phyloP scores from a whole-genome alignment of 169 alveolate genomes.

The Plasmodium malariae region DNA sequence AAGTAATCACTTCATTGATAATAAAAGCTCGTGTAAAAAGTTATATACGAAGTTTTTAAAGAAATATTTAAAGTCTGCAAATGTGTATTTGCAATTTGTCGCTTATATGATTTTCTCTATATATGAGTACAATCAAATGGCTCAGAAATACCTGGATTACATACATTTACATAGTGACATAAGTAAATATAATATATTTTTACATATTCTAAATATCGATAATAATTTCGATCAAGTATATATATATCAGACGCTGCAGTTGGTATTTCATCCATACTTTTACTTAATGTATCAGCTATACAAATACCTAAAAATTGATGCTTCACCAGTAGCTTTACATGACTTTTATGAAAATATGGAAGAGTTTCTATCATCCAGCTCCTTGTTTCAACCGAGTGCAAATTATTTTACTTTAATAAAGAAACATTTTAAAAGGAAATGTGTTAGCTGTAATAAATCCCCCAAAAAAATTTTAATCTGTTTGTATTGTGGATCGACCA shows the following conservation, averaged over 20 bases:
- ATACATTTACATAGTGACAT: slow-evolving; percentile 60
- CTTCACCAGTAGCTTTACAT: slow-evolving; percentile 41
- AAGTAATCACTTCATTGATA: slow-evolving; percentile 22
- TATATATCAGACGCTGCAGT: slow-evolving; percentile 29
- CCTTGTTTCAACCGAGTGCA: slow-evolving; percentile 55
- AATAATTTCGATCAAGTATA: slow-evolving; percentile 31
- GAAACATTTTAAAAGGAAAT: slow-evolving; percentile 46
- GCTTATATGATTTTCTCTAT: slow-evolving; percentile 46
- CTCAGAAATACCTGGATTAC: slow-evolving; percentile 37
- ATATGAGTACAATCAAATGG: slow-evolving; percentile 47
- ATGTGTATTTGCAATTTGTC: slow-evolving; percentile 52
- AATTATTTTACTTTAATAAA: slow-evolving; percentile 63
- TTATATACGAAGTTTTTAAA: slow-evolving; percentile 37
- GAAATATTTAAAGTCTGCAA: slow-evolving; percentile 54
- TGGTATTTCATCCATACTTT: slow-evolving; percentile 59
- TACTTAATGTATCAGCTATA: slow-evolving; percentile 53
- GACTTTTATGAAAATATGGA: slow-evolving; percentile 56
- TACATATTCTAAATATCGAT: slow-evolving; percentile 42
- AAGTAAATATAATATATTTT: slow-evolving; percentile 38
- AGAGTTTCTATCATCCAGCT: slow-evolving; percentile 26
- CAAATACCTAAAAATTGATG: slow-evolving; percentile 61
- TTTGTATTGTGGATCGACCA: slow-evolving; percentile 60
- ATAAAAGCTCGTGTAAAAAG: slow-evolving; percentile 21
- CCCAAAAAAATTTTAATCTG: slow-evolving; percentile 48
- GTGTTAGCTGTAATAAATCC: slow-evolving; percentile 47